Evolutionary conservation across 768 basidiomycete species (phyloP).

Genomic region (Baorangia bicolor): DNA sequence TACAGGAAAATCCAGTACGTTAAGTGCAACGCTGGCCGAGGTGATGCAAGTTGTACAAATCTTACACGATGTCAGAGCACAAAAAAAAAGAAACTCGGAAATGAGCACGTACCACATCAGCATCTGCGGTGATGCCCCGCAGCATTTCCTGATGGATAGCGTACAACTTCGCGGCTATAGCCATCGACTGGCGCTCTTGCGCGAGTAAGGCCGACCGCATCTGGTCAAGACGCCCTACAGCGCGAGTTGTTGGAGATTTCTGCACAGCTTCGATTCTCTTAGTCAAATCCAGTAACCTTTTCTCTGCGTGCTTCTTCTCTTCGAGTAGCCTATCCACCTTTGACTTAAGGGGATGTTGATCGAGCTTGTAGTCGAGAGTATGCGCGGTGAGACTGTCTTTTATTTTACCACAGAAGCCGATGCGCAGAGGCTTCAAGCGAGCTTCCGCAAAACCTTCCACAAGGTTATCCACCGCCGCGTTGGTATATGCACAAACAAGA

Average conservation of each 20-base stretch:
- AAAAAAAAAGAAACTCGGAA: background rate
- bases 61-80: constrained; percentile 35
- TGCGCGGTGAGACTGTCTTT: constrained; percentile 52
- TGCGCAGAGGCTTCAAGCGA: constrained; percentile 71
- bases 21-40: constrained; percentile 62
- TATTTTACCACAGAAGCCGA: constrained; percentile 65
- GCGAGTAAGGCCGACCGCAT: constrained; percentile 28
- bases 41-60: constrained; percentile 90
- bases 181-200: constrained; percentile 33
- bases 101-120: constrained; percentile 67
- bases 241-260: constrained; percentile 12
- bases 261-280: constrained; percentile 24
- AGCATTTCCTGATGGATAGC: constrained; percentile 63
- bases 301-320: constrained; percentile 35
- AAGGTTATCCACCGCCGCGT: constrained; percentile 90
- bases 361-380: constrained; percentile 64
- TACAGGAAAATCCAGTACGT: constrained; percentile 83
- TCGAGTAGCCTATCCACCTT: constrained; percentile 43
- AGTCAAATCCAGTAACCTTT: constrained; percentile 25
- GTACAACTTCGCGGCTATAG: constrained; percentile 45
- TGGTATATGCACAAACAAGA: constrained; percentile 92
- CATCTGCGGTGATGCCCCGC: constrained; percentile 55
- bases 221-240: constrained; percentile 25
- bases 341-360: constrained; percentile 54
- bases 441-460: constrained; percentile 66